Evolutionary conservation across 2,329 filamentous ascomycete genomes (phyloP), one percentile per base, ranked within the genome.

Genomic region (Chaetomium globosum): DNA sequence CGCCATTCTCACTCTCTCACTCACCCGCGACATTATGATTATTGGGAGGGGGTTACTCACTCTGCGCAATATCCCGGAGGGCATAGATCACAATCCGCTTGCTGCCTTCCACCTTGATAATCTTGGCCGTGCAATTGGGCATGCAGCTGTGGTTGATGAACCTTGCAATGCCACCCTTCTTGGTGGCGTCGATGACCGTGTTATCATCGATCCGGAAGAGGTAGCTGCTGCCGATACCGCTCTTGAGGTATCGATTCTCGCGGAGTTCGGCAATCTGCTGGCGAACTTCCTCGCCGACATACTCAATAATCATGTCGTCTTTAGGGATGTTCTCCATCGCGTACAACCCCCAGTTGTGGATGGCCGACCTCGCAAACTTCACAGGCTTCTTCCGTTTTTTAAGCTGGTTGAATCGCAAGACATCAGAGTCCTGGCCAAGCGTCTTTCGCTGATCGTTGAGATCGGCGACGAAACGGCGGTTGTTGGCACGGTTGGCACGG

Each of bases 381-480:
- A 99, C 95, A 1, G 94, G 93, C 83, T 99, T 99, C 87, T 98
- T 99, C 67, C 95, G 91, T 80, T 98, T 99, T 85, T 98, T 97
- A 65, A 99, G 88, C 80, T 98, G 95, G 78, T 99, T 99, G 85
- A 99, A 99, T 65, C 94, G 91, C 73, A 99, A 87, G 33, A 95
- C 92, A 73, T 97, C 94, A 62, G 93, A 92, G 71, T 97, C 93
- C 68, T 87, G 86, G 61, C 89, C 90, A 23, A 92, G 84, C 13
- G 89, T 90, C 79, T 92, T 92, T 81, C 97, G 96, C 77, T 97
- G 93, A 54, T 95, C 92, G 75, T 96, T 96, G 71, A 99, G 89
- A 74, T 98, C 95, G 62, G 95, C 95, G 69, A 96, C 90, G 68
- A 96, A 89, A 56, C 95, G 92, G 65, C 95, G 92, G 75, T 98